These are phyloP conservation scores for Trichaptum fuscoviolaceum DNA, from an alignment of 768 basidiomycete genomes.

Conservation along the genomic window DNA sequence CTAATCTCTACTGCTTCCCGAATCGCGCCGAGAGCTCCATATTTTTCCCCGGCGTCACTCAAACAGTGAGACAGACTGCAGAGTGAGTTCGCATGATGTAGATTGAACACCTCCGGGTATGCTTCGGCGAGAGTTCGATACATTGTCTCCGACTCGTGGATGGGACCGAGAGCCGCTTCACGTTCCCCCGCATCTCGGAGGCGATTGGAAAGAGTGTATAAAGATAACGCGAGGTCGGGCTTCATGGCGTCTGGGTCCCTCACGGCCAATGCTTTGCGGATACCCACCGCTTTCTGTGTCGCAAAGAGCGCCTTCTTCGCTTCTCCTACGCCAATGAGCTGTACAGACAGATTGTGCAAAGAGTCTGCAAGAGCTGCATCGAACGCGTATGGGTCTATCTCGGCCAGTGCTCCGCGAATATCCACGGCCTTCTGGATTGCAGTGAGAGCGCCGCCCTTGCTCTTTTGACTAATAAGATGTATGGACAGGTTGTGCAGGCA, in stretches of 20 bases:
- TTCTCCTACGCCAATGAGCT: not conserved
- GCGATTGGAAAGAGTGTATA: conserved; percentile 8
- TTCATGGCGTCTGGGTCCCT: conserved; percentile 7
- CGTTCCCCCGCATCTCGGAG: conserved; percentile 7
- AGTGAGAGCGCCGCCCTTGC: not conserved
- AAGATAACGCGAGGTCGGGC: conserved; percentile 8
- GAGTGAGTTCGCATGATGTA: conserved; percentile 9
- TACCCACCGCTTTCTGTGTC: conserved; percentile 6
- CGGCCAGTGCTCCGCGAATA: not conserved
- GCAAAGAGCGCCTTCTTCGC: conserved; percentile 9
- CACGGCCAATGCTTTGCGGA: conserved; percentile 9
- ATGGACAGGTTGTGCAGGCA: not conserved
- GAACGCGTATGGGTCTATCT: not conserved
- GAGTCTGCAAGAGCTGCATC: not conserved
- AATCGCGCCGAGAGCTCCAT: conserved; percentile 9
- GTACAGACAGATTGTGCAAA: not conserved
- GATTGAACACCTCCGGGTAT: conserved; percentile 5
- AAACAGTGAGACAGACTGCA: conserved; percentile 6
- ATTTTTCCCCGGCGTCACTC: conserved; percentile 3
- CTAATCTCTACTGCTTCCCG: not conserved
- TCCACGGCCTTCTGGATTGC: not conserved
- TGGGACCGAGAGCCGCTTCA: conserved; percentile 8
- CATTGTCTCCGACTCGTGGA: conserved; percentile 6
- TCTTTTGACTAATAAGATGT: not conserved
- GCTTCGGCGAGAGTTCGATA: not conserved